Base-by-base conservation (phyloP, 495 filamentous ascomycete species). In the Penicillium nucicola region DNA sequence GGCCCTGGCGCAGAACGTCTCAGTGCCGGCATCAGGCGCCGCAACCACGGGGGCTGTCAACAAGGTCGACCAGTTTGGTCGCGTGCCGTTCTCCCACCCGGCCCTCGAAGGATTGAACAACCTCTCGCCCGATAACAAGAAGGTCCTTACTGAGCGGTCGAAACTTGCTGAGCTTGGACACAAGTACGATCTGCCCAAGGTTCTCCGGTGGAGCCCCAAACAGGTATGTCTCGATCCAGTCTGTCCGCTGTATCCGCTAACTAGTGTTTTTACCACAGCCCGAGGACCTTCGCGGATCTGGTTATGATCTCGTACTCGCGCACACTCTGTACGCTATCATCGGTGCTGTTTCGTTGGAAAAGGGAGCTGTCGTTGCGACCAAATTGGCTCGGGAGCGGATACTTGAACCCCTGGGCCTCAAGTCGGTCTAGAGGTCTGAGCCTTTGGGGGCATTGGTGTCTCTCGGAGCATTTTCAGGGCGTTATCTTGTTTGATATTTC, bases 161-260 rank as follows among this genome's bases (percentile, higher is more conserved):
- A 84, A 87, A 60, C 53, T 95, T 37, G 78, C 83, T 36, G 67
- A 75, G 39, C 65, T 97, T 45, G 89, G 85, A 20, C 58, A 76
- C 17, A 76, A 81, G n/a, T 84, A 88, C 44, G 85, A 89, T 2
- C 62, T 97, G 58, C 55, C 74, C 37, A 74, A 77, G 8, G 90
- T 97, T 15, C 64, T 92, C 52, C 79, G 93, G 69, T 98, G 93
- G 93, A 87, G 85, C 57, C 93, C 93, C 12, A 81, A 78, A 62
- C 77, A 83, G 68, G 92, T 96, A 42, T 56, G 51, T 1, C 17
- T 46, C 14, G 11, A 15, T 39, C 15, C 11, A 44, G 25, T 17
- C 9, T 37, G 35, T 43, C 19, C 6, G 23, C 41, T 15, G 4
- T 30, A n/a, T 11, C 35, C 23, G 13, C 51, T 55, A 45, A 56